phyloP scores from a whole-genome alignment of 1,284 basidiomycete species.

The Kalmanozyma brasiliensis region DNA sequence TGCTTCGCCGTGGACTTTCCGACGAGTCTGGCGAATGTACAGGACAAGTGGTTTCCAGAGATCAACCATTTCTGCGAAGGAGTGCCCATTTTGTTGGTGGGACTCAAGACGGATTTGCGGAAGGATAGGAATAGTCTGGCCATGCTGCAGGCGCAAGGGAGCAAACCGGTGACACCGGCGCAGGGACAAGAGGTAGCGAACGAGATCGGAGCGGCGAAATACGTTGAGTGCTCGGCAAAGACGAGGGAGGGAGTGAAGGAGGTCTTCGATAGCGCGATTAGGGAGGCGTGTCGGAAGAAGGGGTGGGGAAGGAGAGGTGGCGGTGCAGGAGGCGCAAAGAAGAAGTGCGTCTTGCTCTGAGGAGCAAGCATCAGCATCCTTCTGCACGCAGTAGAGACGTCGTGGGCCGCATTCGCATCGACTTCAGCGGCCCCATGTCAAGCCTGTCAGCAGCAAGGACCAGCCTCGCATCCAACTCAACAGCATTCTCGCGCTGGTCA shows the following conservation, averaged over 20 bases:
- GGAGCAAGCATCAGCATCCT: neutral
- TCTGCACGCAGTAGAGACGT: neutral
- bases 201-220: slow-evolving; percentile 89
- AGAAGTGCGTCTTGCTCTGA: slow-evolving; percentile 81
- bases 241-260: slow-evolving; percentile 87
- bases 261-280: slow-evolving; percentile 89
- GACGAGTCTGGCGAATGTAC: slow-evolving; percentile 90
- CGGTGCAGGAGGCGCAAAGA: slow-evolving; percentile 70
- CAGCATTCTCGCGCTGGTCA: too few relatives aligned
- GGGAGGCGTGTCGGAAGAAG: slow-evolving; percentile 74
- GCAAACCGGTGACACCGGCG: slow-evolving; percentile 80
- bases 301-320: slow-evolving; percentile 29
- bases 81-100: slow-evolving; percentile 91
- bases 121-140: slow-evolving; percentile 85
- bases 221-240: slow-evolving; percentile 94
- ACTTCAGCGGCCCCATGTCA: neutral
- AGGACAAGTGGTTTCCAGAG: slow-evolving; percentile 98
- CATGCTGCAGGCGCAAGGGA: slow-evolving; percentile 93
- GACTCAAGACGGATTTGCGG: slow-evolving; percentile 85
- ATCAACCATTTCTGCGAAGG: slow-evolving; percentile 96
- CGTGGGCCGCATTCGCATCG: neutral
- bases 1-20: slow-evolving; percentile 93
- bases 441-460: too few relatives aligned
- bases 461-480: too few relatives aligned
- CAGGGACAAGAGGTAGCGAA: slow-evolving; percentile 75